These are phyloP conservation scores for Scleromitrula shiraiana DNA, from an alignment of 2,329 filamentous ascomycete species.

Conservation along the genomic window DNA sequence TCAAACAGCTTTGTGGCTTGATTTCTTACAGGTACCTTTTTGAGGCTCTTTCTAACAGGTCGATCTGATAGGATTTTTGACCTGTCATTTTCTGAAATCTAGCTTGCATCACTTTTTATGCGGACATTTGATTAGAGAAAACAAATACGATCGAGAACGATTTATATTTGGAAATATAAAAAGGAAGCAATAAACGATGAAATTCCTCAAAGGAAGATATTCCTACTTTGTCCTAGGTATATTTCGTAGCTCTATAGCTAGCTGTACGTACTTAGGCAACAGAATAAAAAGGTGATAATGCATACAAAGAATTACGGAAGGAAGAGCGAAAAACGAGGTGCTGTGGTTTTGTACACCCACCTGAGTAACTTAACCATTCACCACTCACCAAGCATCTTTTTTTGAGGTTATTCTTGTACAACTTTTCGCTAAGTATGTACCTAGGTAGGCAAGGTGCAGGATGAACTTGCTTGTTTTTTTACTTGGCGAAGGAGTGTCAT, in stretches of 20 bases:
- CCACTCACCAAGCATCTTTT: too few species aligned
- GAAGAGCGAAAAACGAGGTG: background rate
- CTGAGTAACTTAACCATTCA: too few species aligned
- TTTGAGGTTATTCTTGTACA: too few species aligned
- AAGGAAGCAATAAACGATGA: background rate
- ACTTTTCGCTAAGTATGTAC: constrained; percentile 2
- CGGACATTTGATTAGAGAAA: background rate
- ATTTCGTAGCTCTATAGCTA: background rate
- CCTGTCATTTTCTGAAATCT: constrained; percentile 6
- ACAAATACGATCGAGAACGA: background rate
- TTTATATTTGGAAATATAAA: constrained; percentile 6
- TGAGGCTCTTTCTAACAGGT: constrained; percentile 7
- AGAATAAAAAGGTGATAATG: constrained; percentile 3
- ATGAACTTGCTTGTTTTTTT: constrained; percentile 2
- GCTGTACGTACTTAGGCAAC: constrained; percentile 1
- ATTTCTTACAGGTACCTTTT: background rate
- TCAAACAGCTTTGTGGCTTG: constrained; percentile 4
- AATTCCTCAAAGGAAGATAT: too few species aligned
- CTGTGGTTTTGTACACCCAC: constrained; percentile 1
- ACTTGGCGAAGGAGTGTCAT: constrained; percentile 3
- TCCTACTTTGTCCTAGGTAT: too few species aligned
- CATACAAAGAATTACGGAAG: constrained; percentile 8
- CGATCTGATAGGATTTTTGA: constrained; percentile 4
- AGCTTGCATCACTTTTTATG: constrained; percentile 6
- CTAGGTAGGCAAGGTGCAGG: background rate